Base-by-base conservation (phyloP, 768 basidiomycete genomes). In the Inosperma sp. region DNA sequence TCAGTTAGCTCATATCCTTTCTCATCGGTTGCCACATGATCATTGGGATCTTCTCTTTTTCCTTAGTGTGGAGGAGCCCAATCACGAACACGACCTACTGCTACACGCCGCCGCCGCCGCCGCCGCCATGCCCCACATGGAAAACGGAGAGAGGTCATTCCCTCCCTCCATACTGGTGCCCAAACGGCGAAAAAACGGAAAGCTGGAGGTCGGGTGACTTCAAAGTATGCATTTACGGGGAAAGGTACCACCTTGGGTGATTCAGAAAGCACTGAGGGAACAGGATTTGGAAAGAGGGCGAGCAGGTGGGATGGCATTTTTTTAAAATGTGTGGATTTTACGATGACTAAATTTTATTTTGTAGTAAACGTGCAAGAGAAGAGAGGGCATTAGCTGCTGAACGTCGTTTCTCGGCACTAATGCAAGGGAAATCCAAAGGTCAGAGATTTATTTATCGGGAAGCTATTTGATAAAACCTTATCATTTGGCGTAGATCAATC, bases 41-140 rank as follows among this genome's bases (percentile, higher is more conserved):
- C 5, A 37, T 25, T 36, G 22, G 31, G 49, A 25, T 19, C 23
- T 31, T 40, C 26, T 36, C 27, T 40, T 4, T 2, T 27, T 39
- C 8, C 30, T 7, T 46, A 89, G 87, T 90, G 88, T 55, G 89
- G 90, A 47, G 89, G 88, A 12, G 88, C 89, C 12, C 86, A 90
- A 60, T 69, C 73, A 4, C 78, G 81, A 35, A 59, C 76, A 4
- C 77, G 84, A 3, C 83, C 84, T n/a, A 70, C 75, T 22, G 67
- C 72, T 5, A 58, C 67, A 13, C 73, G 72, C 17, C 75, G 75
- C 3, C 70, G 75, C 19, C 73, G 72, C 10, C 53, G 56, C 8
- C 30, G 53, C 5, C 52, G 35, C 19, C 72, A 71, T 16, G 53
- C 56, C 9, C 42, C 57, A 6, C 53, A 47, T n/a, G 62, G 60